phyloP scores from a whole-genome alignment of 2,329 filamentous ascomycete genomes.

The Tolypocladium paradoxum region DNA sequence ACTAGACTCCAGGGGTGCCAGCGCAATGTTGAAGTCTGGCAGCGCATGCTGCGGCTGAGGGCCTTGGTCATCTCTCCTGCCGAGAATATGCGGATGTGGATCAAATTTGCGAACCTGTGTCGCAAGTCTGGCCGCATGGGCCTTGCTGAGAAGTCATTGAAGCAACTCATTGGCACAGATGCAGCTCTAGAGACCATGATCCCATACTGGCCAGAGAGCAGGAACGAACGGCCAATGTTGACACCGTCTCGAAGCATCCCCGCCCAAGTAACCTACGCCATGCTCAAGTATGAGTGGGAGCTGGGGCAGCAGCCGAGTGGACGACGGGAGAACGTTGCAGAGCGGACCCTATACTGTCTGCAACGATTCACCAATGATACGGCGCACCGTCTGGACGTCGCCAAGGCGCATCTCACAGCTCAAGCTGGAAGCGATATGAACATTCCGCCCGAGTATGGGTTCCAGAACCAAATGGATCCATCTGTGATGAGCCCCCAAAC shows the following conservation, averaged over 20 bases:
- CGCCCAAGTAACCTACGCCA: constrained; percentile 87
- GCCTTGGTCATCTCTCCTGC: constrained; percentile 82
- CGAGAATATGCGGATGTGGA: constrained; percentile 98
- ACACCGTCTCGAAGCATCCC: constrained; percentile 33
- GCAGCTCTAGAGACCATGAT: constrained; percentile 50
- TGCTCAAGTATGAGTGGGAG: constrained; percentile 95
- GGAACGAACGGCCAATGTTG: constrained; percentile 5
- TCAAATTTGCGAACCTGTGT: constrained; percentile 97
- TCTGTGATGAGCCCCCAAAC: constrained; percentile 36
- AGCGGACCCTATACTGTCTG: constrained; percentile 48
- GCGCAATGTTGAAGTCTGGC: constrained; percentile 96
- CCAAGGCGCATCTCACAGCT: constrained; percentile 36
- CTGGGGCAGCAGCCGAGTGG: constrained; percentile 52
- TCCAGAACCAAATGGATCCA: constrained; percentile 35
- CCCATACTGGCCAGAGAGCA: constrained; percentile 43
- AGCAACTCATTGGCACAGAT: constrained; percentile 72
- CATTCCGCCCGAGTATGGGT: constrained; percentile 35
- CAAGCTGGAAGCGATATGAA: constrained; percentile 36
- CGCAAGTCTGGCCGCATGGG: constrained; percentile 92
- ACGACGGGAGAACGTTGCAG: constrained; percentile 32
- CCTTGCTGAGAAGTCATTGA: constrained; percentile 87
- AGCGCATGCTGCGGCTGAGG: constrained; percentile 90
- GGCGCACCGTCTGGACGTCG: constrained; percentile 41
- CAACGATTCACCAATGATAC: constrained; percentile 51
- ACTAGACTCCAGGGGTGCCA: constrained; percentile 89